Conservation (phyloP, 805 yeast genomes). For the Candida ponderosae region DNA sequence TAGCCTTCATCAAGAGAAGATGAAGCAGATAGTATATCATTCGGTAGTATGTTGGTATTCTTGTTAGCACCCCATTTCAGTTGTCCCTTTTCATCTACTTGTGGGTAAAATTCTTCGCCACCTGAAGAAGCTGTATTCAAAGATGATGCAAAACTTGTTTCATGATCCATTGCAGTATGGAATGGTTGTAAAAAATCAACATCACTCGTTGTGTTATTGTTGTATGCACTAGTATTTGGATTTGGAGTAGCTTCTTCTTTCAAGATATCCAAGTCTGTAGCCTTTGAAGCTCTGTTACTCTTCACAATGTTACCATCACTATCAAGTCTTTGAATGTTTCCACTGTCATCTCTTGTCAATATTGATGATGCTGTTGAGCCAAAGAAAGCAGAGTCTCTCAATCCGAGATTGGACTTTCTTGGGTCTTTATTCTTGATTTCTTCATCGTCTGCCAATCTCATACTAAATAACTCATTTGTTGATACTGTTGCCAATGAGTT, state of each 20-base stretch:
- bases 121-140: constrained; percentile 4
- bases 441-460: constrained; percentile 63
- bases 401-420: constrained; percentile 29
- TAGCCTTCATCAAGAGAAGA: constrained; percentile 8
- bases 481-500: constrained; percentile 77
- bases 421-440: constrained; percentile 32
- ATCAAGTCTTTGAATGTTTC: constrained; percentile 18
- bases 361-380: constrained; percentile 19
- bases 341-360: constrained; percentile 20
- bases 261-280: constrained; percentile 16
- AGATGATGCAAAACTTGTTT: constrained; percentile 14
- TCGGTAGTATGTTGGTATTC: not conserved
- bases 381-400: constrained; percentile 34
- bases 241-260: constrained; percentile 15
- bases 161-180: constrained; percentile 1
- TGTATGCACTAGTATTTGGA: not conserved
- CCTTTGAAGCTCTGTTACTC: constrained; percentile 11
- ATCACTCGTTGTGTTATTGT: not conserved
- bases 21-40: constrained; percentile 13
- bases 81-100: constrained; percentile 9
- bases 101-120: constrained; percentile 20
- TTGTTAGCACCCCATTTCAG: constrained; percentile 15
- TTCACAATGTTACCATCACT: constrained; percentile 22
- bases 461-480: constrained; percentile 75
- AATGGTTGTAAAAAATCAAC: not conserved